Evolutionary conservation across 352 stramenopile genomes (phyloP).

Genomic region (Elongisporangium prolatum): DNA sequence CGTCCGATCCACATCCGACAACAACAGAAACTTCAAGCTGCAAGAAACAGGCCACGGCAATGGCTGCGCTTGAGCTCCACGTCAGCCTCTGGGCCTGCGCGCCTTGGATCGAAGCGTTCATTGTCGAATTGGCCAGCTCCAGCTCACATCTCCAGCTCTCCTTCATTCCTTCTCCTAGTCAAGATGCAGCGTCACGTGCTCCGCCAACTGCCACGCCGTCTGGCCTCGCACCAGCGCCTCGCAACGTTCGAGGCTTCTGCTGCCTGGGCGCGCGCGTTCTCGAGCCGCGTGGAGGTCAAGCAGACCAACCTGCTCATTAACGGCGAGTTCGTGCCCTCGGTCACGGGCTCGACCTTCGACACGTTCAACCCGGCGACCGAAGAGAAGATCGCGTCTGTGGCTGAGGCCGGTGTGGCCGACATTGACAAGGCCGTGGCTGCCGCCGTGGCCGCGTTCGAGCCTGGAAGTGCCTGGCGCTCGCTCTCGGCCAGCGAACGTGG

Average conservation of each 20-base stretch:
- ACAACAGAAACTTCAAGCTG: too few relatives aligned
- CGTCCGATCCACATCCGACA: too few relatives aligned
- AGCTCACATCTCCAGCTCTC: too few relatives aligned
- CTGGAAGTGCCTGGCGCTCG: constrained; percentile 49
- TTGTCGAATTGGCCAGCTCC: too few relatives aligned
- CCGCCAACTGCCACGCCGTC: constrained; percentile 27
- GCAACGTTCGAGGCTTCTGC: constrained; percentile 11
- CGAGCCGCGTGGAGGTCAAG: constrained; percentile 30
- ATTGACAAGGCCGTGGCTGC: constrained; percentile 71
- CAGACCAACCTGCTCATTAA: constrained; percentile 86
- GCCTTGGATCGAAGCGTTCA: too few relatives aligned
- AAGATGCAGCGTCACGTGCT: constrained; percentile 48
- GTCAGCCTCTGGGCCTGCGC: too few relatives aligned
- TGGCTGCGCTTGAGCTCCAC: too few relatives aligned
- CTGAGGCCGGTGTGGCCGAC: constrained; percentile 53
- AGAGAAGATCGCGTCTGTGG: constrained; percentile 67
- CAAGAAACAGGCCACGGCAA: too few relatives aligned
- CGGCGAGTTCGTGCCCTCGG: constrained; percentile 73
- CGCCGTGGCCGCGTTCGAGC: constrained; percentile 62
- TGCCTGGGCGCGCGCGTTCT: constrained; percentile 30
- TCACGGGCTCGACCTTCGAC: constrained; percentile 65
- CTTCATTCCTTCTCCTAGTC: background rate
- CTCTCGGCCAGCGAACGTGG: constrained; percentile 36
- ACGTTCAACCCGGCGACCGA: constrained; percentile 82
- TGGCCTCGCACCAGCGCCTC: constrained; percentile 8